Base-by-base conservation (phyloP, 2,329 filamentous ascomycete genomes). In the Alternaria consortialis region DNA sequence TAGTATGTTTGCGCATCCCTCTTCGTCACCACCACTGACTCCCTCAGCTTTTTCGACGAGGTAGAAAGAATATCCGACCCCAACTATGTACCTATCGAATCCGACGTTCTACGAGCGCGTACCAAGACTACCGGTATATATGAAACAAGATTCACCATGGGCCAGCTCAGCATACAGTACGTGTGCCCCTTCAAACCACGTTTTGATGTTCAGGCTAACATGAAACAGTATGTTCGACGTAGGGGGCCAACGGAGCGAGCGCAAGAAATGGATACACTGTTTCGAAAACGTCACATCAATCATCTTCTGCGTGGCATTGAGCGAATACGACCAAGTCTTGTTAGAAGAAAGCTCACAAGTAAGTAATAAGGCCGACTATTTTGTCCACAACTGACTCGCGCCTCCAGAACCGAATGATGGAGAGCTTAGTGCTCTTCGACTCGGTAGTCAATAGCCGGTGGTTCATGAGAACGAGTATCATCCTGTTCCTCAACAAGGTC, bases 211-310 rank as follows among this genome's bases (percentile, higher is more conserved):
- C 67, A 58, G 56, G 69, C 74, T 77, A 75, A 75, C 66, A 31
- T 73, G 68, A 71, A 74, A 67, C 76, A 98, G 94, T 83, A 99
- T 99, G 95, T 99, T 99, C 77, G 95, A 99, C 79, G 95, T 99
- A 5, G 95, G 95, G 65, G 95, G 95, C 25, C 95, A 99, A 81
- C 86, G 95, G 77, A 98, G 94, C 79, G 95, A 99, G 81, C 88
- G 95, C 65, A 99, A 99, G 85, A 99, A 99, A 83, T 99, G 95
- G 95, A 99, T 99, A 77, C 95, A 99, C 82, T 99, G 95, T 83
- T 99, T 99, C 80, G 95, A 99, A 80, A 98, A 98, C 73, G 95
- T 99, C 73, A 99, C 95, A 43, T 98, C 95, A 4, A 99, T 99
- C 80, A 99, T 99, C 70, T 99, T 99, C 81, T 99, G 95, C 76